Evolutionary conservation across 192 early-diverging fungal genomes (phyloP).

Genomic region (Coemansia sp.): DNA sequence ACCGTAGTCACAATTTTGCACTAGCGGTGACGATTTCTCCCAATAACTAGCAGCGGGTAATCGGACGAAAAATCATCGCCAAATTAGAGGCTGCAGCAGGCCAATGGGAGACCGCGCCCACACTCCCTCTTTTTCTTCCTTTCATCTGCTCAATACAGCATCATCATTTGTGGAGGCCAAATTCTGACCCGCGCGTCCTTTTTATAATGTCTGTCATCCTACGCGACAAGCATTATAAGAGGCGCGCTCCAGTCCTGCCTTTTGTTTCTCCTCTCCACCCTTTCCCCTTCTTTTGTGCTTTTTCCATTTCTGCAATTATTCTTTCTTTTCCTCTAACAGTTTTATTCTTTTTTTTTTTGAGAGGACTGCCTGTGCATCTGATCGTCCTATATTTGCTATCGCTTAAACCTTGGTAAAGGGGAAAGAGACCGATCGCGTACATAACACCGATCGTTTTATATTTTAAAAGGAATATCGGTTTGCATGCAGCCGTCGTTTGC

Average conservation of each 20-base stretch:
- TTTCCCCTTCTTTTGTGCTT: background rate
- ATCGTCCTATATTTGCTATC: background rate
- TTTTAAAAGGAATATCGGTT: background rate
- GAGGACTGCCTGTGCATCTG: background rate
- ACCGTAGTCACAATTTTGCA: no score
- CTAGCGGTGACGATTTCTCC: no score
- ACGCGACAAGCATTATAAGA: background rate
- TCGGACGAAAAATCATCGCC: background rate
- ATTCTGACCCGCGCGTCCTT: background rate
- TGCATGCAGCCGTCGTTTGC: constrained; percentile 5
- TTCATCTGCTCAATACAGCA: background rate
- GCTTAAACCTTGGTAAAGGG: background rate
- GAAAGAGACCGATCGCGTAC: constrained; percentile 10
- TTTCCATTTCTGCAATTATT: background rate
- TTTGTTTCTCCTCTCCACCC: background rate
- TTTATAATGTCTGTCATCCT: background rate
- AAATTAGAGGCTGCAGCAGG: background rate
- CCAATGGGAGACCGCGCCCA: constrained; percentile 6
- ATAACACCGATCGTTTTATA: background rate
- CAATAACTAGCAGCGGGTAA: background rate
- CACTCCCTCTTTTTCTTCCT: background rate
- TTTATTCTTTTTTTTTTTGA: background rate
- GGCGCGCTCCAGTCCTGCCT: background rate
- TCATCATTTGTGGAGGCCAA: background rate
- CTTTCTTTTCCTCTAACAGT: background rate